These are phyloP conservation scores for Gossypium gossypioides DNA, from an alignment of 441 rosid species.

Conservation along the genomic window DNA sequence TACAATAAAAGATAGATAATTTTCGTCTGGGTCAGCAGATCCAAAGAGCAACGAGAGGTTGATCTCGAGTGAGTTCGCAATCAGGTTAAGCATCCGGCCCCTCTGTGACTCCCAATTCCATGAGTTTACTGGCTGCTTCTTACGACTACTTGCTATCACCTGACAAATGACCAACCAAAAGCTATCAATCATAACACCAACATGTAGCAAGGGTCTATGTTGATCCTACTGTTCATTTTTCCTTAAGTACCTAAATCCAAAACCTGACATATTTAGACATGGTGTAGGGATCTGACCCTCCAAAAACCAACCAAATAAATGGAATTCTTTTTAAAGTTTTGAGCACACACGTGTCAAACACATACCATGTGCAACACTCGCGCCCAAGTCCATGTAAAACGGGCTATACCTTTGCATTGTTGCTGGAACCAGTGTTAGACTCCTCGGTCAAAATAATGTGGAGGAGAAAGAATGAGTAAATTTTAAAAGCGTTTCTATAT, in stretches of 20 bases:
- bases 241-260: neutral
- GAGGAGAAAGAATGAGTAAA: conserved; percentile 79
- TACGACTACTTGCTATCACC: conserved; percentile 51
- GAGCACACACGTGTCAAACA: neutral
- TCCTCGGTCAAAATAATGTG: conserved; percentile 59
- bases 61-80: conserved; percentile 88
- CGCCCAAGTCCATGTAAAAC: neutral
- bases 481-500: conserved; percentile 76
- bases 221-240: neutral
- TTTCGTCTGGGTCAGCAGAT: conserved; percentile 73
- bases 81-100: conserved; percentile 70
- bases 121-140: conserved; percentile 51
- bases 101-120: conserved; percentile 92
- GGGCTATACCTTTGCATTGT: conserved; percentile 47
- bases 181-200: neutral
- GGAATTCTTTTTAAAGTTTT: neutral
- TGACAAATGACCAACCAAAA: conserved; percentile 26
- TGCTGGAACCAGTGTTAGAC: conserved; percentile 25
- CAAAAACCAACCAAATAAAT: neutral
- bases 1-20: conserved; percentile 73
- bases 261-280: neutral
- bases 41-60: conserved; percentile 85
- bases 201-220: neutral
- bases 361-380: neutral
- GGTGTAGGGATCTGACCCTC: neutral